Evolutionary conservation across 306 rosid genomes (phyloP).

Genomic region (Cyamopsis tetragonoloba): DNA sequence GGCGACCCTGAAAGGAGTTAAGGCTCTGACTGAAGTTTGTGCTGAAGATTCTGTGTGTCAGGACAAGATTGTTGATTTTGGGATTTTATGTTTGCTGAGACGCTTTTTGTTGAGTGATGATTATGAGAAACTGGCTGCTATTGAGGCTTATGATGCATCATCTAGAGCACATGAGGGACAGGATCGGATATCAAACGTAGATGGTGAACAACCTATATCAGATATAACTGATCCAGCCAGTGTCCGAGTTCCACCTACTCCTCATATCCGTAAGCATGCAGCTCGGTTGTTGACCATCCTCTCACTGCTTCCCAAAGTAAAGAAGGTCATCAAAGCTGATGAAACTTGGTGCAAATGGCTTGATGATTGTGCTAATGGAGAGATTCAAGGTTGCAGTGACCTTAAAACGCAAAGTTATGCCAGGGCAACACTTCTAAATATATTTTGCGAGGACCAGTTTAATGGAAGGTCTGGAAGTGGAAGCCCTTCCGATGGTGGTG

Average conservation of each 20-base stretch:
- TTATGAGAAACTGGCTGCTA: conserved; percentile 90
- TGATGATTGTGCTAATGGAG: conserved; percentile 85
- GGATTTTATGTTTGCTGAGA: conserved; percentile 78
- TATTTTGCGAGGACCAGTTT: conserved; percentile 48
- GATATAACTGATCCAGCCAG: conserved; percentile 56
- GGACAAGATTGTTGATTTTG: conserved; percentile 63
- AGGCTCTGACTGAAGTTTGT: conserved; percentile 83
- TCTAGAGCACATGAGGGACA: conserved; percentile 63
- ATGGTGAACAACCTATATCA: conserved; percentile 38
- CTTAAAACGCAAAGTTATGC: conserved; percentile 86
- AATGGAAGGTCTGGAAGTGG: conserved; percentile 37
- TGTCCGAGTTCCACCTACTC: conserved; percentile 88
- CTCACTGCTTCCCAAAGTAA: conserved; percentile 70
- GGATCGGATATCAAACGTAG: conserved; percentile 45
- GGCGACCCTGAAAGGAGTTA: conserved; percentile 90
- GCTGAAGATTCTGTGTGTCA: conserved; percentile 53
- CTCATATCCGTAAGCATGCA: conserved; percentile 93
- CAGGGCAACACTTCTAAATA: conserved; percentile 67
- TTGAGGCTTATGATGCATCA: conserved; percentile 91
- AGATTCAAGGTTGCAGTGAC: conserved; percentile 84
- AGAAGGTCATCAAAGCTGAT: conserved; percentile 63
- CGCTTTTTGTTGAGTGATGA: conserved; percentile 79
- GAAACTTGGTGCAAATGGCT: conserved; percentile 82
- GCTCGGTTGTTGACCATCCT: conserved; percentile 86
- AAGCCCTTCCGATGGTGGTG: conserved; percentile 33